These are phyloP conservation scores for Tripterygium wilfordii DNA, from an alignment of 177 flowering plant species.

Conservation along the genomic window DNA sequence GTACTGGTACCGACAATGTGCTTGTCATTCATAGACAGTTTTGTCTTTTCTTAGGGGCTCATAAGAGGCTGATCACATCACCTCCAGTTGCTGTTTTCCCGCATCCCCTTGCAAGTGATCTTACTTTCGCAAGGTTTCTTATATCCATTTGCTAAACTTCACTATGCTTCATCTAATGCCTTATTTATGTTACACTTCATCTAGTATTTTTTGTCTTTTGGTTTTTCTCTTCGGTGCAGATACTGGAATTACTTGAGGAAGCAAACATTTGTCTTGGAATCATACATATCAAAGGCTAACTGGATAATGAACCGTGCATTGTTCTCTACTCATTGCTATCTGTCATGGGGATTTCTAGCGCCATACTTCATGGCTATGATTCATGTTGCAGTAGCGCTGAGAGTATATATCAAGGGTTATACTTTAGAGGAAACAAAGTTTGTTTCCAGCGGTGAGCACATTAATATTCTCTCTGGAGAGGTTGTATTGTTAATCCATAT, in stretches of 20 bases:
- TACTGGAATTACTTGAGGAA: conserved; percentile 99
- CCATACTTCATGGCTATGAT: conserved; percentile 73
- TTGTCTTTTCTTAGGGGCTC: conserved; percentile 45
- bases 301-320: conserved; percentile 91
- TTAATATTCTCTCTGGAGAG: conserved; percentile 22
- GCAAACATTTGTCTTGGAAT: conserved; percentile 97
- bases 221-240: conserved; percentile 36
- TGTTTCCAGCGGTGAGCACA: conserved; percentile 57
- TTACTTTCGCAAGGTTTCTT: conserved; percentile 72
- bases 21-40: no score
- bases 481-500: conserved; percentile 2
- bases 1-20: no score
- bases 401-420: conserved; percentile 30
- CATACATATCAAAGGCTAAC: conserved; percentile 68
- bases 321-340: conserved; percentile 74
- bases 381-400: conserved; percentile 70
- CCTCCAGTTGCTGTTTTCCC: conserved; percentile 98
- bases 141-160: neutral
- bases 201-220: conserved; percentile 5
- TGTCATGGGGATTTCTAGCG: conserved; percentile 93
- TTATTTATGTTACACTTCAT: no score
- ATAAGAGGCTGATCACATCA: conserved; percentile 85
- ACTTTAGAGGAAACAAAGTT: conserved; percentile 32
- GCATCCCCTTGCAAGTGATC: conserved; percentile 94
- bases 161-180: neutral